Evolutionary conservation across 345 rosid species (phyloP), one percentile per base, ranked within the genome.

Genomic region (Gossypium sturtianum): DNA sequence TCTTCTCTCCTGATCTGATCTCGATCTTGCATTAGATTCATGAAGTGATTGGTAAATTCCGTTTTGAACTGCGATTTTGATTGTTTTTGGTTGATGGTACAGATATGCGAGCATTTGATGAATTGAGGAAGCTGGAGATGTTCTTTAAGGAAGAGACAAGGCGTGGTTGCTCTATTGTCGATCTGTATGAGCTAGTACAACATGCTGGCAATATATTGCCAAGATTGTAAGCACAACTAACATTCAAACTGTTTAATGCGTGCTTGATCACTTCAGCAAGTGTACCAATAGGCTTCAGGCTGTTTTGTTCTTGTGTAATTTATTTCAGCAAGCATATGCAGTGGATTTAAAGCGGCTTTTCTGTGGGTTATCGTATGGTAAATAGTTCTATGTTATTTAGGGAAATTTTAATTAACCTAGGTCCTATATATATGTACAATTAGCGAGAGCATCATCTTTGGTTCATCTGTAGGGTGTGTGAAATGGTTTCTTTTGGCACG

Each of bases 91-190:
- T 69, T 75, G 60, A 49, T 77, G 72, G 20, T 69, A 22, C 69
- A 95, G 99, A 95, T 84, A 93, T 91, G 98, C 82, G 99, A 77
- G 94, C 98, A 59, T 95, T 95, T 83, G 98, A 95, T 86, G 99
- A 95, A 82, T 75, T 95, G 84, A 89, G 97, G 90, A 93, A 90
- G 78, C 87, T 95, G 76, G 99, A 93, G 83, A 80, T 91, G 73
- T 95, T 91, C 84, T 95, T 95, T 75, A 90, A 87, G 89, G 98
- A 93, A 83, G 99, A 95, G 86, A 75, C 97, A 2, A 84, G 93
- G 67, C 97, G 97, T 66, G 97, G 94, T 51, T 95, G 97, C 81
- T 95, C 99, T 1, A 87, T 95, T 69, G 88, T 95, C 71, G 99
- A 95, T 83, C 89, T 95, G 64, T 95, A 95, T 73, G 97, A 95